Percentiles rank a stretch among this genome's conserved stretches.
phyloP scores from a whole-genome alignment of 2,329 filamentous ascomycete species.

The Alternaria gansuensis region DNA sequence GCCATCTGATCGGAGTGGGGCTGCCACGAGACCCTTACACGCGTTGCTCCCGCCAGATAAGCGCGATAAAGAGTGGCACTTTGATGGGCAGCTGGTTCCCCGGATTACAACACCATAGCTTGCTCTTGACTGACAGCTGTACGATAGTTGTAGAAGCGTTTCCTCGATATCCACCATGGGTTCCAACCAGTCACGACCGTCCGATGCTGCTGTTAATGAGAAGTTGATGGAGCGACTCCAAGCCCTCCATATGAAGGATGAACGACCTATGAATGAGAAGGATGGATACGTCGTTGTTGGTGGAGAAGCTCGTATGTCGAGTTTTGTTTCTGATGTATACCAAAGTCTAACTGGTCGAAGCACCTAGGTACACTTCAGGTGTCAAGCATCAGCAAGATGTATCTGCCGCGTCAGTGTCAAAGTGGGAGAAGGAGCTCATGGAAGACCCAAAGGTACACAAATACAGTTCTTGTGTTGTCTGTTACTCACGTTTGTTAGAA shows the following conservation, averaged over 20 bases:
- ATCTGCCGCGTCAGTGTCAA: conserved; percentile 60
- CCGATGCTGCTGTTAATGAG: conserved; percentile 50
- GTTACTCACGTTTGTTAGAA: conserved; percentile 52
- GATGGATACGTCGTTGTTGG: conserved; percentile 65
- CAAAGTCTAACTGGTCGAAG: conserved; percentile 23
- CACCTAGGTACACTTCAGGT: conserved; percentile 39
- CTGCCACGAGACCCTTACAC: conserved; percentile 32
- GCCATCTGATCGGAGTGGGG: conserved; percentile 22
- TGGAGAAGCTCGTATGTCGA: conserved; percentile 53
- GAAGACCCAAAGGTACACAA: conserved; percentile 68
- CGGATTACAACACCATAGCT: conserved; percentile 12
- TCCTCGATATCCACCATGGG: conserved; percentile 41
- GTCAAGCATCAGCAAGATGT: conserved; percentile 53
- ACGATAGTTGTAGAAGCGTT: conserved; percentile 2
- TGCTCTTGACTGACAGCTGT: conserved; percentile 3
- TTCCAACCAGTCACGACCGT: conserved; percentile 46
- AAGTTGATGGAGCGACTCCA: conserved; percentile 55
- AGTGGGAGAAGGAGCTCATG: conserved; percentile 70
- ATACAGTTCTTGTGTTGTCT: neutral
- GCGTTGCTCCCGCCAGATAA: conserved; percentile 28
- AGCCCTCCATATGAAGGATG: conserved; percentile 58
- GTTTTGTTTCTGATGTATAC: neutral
- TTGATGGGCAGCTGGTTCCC: conserved; percentile 22
- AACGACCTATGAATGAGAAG: conserved; percentile 55
- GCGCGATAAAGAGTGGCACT: conserved; percentile 29